Evolutionary conservation across 2,329 filamentous ascomycete species (phyloP), one percentile per base, ranked within the genome.

Genomic region (Colletotrichum tropicicola): DNA sequence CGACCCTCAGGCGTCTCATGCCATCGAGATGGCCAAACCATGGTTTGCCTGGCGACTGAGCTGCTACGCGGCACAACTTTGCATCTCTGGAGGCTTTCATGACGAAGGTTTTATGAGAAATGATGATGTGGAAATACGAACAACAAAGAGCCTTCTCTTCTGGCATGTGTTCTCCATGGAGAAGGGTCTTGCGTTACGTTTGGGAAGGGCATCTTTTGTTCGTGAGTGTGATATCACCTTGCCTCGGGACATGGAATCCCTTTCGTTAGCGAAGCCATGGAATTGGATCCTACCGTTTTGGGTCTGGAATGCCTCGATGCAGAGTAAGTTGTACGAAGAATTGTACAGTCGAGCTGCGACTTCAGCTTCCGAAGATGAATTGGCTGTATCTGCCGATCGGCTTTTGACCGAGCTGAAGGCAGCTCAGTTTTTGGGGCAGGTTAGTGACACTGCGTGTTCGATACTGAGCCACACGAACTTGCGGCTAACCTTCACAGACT

Each of bases 121-220:
- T 4, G 47, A 52, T 12, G 47, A 52, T 0, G 17, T 37, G 2
- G 10, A 35, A 15, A 45, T 15, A 0, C 44, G 27, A 6, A 44
- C 25, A 6, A 13, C 9, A 4, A 52, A 59, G 12, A 39, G 19
- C 9, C 39, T 59, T 7, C 67, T 85, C 6, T 86, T 86, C 65
- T 86, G 83, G 84, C 70, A 69, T 32, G 72, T 82, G 1, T 91
- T 90, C 70, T 81, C 84, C 7, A 76, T 89, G 12, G 86, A 91
- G 68, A 88, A 86, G 64, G 82, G 82, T 2, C 76, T 91, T 10
- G 83, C 86, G 0, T 77, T 91, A 41, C 81, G 87, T 3, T 77
- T 91, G 2, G 89, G 89, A 0, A 83, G 88, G 13, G 81, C 86
- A 0, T 82, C 87, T 0, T 78, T 82, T 6, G 84, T 91, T 32